Base-by-base conservation (phyloP, 768 basidiomycete species). In the Cystobasidium tubakii region DNA sequence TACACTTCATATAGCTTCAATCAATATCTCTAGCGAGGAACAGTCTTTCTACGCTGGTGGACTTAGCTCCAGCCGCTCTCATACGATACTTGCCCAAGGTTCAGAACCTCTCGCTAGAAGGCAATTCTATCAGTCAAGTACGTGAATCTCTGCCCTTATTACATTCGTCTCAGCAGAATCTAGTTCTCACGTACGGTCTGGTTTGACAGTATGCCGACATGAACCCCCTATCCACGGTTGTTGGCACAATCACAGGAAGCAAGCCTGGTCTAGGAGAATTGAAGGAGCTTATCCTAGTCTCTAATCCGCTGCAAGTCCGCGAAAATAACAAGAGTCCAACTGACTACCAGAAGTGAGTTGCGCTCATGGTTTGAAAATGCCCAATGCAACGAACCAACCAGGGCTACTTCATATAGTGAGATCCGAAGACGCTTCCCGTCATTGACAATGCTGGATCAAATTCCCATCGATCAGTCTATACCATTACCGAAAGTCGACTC, bases 11-110 rank as follows among this genome's bases (percentile, higher is more conserved):
- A 44, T 85, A 88, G 80, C 75, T 80, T 62, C 77, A 82, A 80
- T 92, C 93, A 0, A 82, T 98, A 15, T 94, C 92, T 0, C 84
- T 98, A 50, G 90, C 92, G 46, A 87, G 90, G 80, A 89, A 89
- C 79, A 88, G 88, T 75, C 85, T 90, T 71, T 77, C 84, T 31
- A 84, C 81, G 57, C 87, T 90, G 6, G 80, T 84, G 1, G 83
- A 88, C 70, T 81, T 95, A 23, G 82, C 85, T 1, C 77, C 77
- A 1, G 74, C 44, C 17, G 84, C 85, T 33, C 83, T 95, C 34
- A 82, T 86, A 27, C 86, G 87, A 79, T 92, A 88, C 78, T 84
- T 98, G 0, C 93, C 93, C 0, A 85, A 86, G 29, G 84, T 96
- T 12, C 87, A 85, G 76, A 91, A 91, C 77, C 84, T 93, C 15